Percentiles rank a stretch among this genome's conserved stretches.
phyloP scores from a whole-genome alignment of 345 rosid genomes.

The Linum trigynum region DNA sequence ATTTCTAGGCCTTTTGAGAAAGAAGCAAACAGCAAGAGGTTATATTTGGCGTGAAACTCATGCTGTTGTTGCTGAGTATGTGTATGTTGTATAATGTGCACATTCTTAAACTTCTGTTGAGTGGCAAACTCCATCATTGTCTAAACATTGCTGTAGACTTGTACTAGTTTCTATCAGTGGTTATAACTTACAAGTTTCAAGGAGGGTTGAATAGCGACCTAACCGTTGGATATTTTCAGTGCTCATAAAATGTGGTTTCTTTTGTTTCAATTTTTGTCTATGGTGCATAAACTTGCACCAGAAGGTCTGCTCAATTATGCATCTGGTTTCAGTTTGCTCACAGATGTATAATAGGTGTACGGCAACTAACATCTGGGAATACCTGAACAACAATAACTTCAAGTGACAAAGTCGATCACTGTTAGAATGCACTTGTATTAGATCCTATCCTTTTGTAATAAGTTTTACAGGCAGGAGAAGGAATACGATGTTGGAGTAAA shows the following conservation, averaged over 20 bases:
- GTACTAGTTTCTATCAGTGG: background rate
- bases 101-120: background rate
- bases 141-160: background rate
- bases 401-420: slow-evolving; percentile 6
- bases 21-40: background rate
- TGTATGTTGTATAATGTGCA: too few relatives aligned
- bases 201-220: background rate
- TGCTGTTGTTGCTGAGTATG: background rate
- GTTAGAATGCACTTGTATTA: slow-evolving; percentile 10
- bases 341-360: too few relatives aligned
- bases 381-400: slow-evolving; percentile 7
- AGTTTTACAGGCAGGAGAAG: background rate
- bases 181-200: background rate
- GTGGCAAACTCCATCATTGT: background rate
- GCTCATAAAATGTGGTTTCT: too few relatives aligned
- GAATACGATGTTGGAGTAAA: background rate
- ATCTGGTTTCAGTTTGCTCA: too few relatives aligned
- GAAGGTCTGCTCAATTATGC: too few relatives aligned
- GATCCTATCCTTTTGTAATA: background rate
- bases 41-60: background rate
- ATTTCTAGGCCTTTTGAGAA: background rate
- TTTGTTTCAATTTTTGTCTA: too few relatives aligned
- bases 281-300: too few relatives aligned
- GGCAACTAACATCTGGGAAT: too few relatives aligned
- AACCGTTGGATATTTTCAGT: too few relatives aligned